Evolutionary conservation across 805 yeast species (phyloP).

Genomic region (Cyberlindnera nakhonratchasimensis): DNA sequence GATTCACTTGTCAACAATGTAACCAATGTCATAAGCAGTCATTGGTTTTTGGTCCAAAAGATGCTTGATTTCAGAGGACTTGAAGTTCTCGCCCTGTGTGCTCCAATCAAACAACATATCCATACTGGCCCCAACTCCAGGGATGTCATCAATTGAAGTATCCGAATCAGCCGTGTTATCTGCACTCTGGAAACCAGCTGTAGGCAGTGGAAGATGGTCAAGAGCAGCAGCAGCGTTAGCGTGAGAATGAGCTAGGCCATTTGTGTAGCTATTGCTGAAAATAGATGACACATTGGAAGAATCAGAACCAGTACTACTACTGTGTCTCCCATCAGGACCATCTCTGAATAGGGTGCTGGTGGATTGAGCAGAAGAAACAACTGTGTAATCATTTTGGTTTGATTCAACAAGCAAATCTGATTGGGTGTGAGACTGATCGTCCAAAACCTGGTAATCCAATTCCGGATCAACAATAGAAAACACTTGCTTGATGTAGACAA

Average conservation of each 20-base stretch:
- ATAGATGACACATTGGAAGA: conserved; percentile 9
- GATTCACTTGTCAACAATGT: conserved; percentile 3
- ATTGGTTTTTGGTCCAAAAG: conserved; percentile 2
- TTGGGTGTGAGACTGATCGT: conserved; percentile 1
- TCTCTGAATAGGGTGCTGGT: background rate
- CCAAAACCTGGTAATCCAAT: conserved; percentile 10
- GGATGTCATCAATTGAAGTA: conserved; percentile 18
- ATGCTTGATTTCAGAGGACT: conserved; percentile 4
- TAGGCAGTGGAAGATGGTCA: conserved; percentile 4
- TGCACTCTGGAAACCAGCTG: background rate
- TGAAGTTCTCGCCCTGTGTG: conserved; percentile 1
- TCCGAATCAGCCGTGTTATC: conserved; percentile 9
- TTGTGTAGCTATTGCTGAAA: conserved; percentile 9
- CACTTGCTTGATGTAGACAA: conserved; percentile 6
- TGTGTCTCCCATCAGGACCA: conserved; percentile 1
- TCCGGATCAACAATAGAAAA: conserved; percentile 10
- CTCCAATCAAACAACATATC: conserved; percentile 19
- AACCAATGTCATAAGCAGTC: conserved; percentile 7
- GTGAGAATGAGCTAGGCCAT: conserved; percentile 1
- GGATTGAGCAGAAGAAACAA: conserved; percentile 1
- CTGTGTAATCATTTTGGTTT: conserved; percentile 2
- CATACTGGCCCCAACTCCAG: conserved; percentile 12
- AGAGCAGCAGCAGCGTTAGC: conserved; percentile 3
- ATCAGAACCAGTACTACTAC: conserved; percentile 8
- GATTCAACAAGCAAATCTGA: conserved; percentile 4